Evolutionary conservation across 192 early-diverging fungal species (phyloP), one percentile per base, ranked within the genome.

Genomic region (Funneliformis mosseae): DNA sequence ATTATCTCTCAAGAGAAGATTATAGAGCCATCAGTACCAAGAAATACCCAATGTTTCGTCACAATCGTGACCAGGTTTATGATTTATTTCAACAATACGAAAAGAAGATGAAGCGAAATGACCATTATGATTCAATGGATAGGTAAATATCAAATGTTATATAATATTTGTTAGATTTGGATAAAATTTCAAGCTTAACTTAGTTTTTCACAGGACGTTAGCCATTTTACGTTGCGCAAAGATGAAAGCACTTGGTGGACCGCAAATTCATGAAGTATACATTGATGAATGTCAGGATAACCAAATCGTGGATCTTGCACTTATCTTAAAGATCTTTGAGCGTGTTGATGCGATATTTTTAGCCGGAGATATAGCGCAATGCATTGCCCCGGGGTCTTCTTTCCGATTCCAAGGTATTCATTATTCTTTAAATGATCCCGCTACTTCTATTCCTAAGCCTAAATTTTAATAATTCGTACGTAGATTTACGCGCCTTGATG

Each of bases 281-380:
- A 67, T 78, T 18, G 77, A 78, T 18, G 77, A 78, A 78, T 78
- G 77, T 50, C 77, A 78, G 18, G 74, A 76, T 27, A 76, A 76
- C 8, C 21, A 25, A 9, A 63, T 76, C 12, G 41, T 63, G 27
- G 77, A 78, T 78, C 46, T 78, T 2, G 39, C 62, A 38, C 63
- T 78, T 48, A 68, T 78, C 1, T 67, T 78, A 8, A 78, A 78
- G 27, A 39, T 78, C 9, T 78, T 78, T 38, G 21, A 78, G 2
- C 28, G 39, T 42, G 74, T 33, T 62, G 59, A 76, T 45, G 38
- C 18, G 18, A 41, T 76, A 12, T 76, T 76, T 61, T 16, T 76
- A 33, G 74, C 74, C 5, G 74, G 74, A 42, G 74, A 76, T 62
- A 76, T 76, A 62, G 74, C 74, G 25, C 74, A 76, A 16, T 76